Evolutionary conservation across 768 basidiomycete genomes (phyloP).

Genomic region (Rhodotorula sphaerocarpa): DNA sequence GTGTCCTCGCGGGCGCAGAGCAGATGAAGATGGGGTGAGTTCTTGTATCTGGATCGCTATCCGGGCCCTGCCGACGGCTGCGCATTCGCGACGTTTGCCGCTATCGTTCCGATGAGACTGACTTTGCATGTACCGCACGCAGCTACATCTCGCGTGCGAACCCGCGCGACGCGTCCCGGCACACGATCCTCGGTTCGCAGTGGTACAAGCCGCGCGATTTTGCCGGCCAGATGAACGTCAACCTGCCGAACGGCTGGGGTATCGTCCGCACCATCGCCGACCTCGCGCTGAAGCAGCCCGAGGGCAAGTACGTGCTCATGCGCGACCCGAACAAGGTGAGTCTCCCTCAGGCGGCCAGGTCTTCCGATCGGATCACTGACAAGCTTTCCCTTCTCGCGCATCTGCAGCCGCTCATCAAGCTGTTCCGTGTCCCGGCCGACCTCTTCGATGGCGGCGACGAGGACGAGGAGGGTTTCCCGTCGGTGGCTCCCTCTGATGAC

Average conservation of each 20-base stretch:
- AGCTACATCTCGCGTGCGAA: slow-evolving; percentile 93
- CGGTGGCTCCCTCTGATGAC: slow-evolving; percentile 11
- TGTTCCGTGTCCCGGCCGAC: slow-evolving; percentile 82
- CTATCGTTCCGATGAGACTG: no score
- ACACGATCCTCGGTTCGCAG: slow-evolving; percentile 88
- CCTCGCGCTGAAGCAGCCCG: slow-evolving; percentile 88
- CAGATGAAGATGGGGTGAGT: slow-evolving; percentile 92
- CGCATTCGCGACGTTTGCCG: no score
- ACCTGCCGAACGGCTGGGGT: slow-evolving; percentile 93
- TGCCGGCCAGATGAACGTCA: slow-evolving; percentile 88
- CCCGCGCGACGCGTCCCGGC: slow-evolving; percentile 87
- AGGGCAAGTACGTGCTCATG: slow-evolving; percentile 93
- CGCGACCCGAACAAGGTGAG: slow-evolving; percentile 79
- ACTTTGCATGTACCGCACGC: slow-evolving; percentile 12
- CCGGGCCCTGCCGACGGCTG: not conserved
- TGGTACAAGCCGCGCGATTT: slow-evolving; percentile 92
- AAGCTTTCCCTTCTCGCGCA: not conserved
- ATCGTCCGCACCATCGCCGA: slow-evolving; percentile 93
- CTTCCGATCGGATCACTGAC: no score
- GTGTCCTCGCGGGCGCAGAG: slow-evolving; percentile 87
- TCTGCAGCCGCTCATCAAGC: slow-evolving; percentile 74
- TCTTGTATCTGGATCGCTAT: not conserved
- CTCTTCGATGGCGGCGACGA: slow-evolving; percentile 83
- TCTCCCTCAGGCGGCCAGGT: slow-evolving; percentile 4
- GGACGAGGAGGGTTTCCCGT: slow-evolving; percentile 5